Base-by-base conservation (phyloP, 441 rosid species). In the Iberis amara region DNA sequence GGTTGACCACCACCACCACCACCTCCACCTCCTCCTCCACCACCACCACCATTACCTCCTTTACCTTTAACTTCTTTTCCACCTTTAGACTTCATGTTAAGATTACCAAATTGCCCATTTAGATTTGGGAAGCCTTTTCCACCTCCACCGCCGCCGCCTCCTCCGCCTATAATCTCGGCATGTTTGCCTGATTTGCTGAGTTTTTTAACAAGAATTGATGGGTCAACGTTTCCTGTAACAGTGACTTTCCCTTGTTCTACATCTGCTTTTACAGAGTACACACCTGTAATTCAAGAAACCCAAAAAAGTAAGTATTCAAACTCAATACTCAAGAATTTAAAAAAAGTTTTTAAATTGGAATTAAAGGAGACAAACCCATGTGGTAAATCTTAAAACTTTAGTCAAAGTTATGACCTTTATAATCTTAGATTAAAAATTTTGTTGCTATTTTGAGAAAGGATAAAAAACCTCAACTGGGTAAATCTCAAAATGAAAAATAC, bases 121-220 rank as follows among this genome's bases (percentile, higher is more conserved):
- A n/a, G n/a, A n/a, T n/a, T n/a, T n/a, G n/a, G n/a, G 37, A 68
- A 52, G 9, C 80, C 82, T 68, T 83, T 79, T 4, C 75, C 78
- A 11, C 73, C 61, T 3, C 53, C 49, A 0, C 49, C 63, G 5
- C 49, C 11, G 69, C 92, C 83, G 65, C 68, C 59, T 0, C 66
- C 69, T 2, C 64, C 70, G 52, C 66, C 66, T 7, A 66, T 68
- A 10, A 86, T 63, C 74, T 86, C 92, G 9, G 94, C 98, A 61
- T 82, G 86, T 61, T 85, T 91, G 21, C 98, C 98, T 5, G 94
- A 73, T 43, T 88, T 92, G 74, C 79, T 80, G 7, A 92, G 92
- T 79, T 86, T 92, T 68, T 66, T 73, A 18, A 92, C 71, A 7
- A 92, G 86, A 11, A 62, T 40, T 3, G 73, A 62, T 11, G 94